Base-by-base conservation (phyloP, 202 grass and related monocot genomes). In the Schoenoplectus tabernaemontani region DNA sequence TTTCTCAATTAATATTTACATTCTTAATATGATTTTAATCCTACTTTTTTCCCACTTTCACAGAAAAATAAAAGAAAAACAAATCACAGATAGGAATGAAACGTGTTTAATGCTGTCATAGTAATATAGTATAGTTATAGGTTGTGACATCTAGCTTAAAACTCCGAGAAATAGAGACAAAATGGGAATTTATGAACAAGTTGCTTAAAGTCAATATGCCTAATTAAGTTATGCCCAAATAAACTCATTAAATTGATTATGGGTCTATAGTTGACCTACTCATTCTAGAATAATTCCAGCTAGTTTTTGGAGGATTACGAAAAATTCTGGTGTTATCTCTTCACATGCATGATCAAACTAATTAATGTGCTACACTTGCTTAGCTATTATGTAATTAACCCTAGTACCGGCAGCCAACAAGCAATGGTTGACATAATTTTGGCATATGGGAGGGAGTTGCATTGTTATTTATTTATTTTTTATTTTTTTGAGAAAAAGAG, bases 231-330 rank as follows among this genome's bases (percentile, higher is more conserved):
- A 2, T n/a, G 78, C 42, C 43, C 54, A 63, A 54, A 53, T 74
- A 30, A 84, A 76, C 17, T n/a, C 23, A 23, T 72, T n/a, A n/a
- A 58, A 74, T 8, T 57, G 34, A 61, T 59, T 64, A 62, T 72
- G 41, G 44, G 73, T 84, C 67, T 85, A 66, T 65, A 69, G 84
- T 88, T 88, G 59, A 84, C 66, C 68, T 78, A 11, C 51, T 23
- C n/a, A 34, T 88, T 81, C 32, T 62, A 41, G 9, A 43, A 65
- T 83, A 83, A 82, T 58, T 57, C 79, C 77, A 61, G 38, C 51
- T 58, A 39, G 67, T 7, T 50, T 56, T 61, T 16, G 58, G 81
- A 33, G 59, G 38, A 60, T 64, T 83, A 71, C 47, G 15, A 78
- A 42, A 76, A 59, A 63, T 75, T 24, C 39, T 63, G 59, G 36